Evolutionary conservation across 2,329 filamentous ascomycete genomes (phyloP).

Genomic region (Sphaerulina populicola): DNA sequence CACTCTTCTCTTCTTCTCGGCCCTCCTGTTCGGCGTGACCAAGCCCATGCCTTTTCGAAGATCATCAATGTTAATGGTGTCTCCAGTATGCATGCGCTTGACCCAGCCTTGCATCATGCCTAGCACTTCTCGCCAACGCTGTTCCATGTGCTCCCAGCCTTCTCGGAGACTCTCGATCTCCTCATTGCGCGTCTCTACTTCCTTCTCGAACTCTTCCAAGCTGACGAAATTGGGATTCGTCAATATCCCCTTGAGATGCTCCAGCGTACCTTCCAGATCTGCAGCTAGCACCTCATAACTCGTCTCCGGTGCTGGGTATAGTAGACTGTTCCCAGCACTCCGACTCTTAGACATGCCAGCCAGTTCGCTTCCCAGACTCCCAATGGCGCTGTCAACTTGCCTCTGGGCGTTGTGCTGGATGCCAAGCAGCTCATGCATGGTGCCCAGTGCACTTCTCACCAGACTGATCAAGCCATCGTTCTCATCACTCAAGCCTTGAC

Average conservation of each 20-base stretch:
- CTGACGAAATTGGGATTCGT: constrained; percentile 96
- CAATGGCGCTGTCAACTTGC: constrained; percentile 28
- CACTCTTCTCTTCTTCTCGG: constrained; percentile 5
- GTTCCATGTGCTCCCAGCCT: constrained; percentile 91
- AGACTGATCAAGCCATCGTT: constrained; percentile 74
- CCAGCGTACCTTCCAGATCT: constrained; percentile 69
- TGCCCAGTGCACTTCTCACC: constrained; percentile 61
- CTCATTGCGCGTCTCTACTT: constrained; percentile 84
- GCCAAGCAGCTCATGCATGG: constrained; percentile 57
- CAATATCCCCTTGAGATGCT: constrained; percentile 72
- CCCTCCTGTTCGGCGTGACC: constrained; percentile 32
- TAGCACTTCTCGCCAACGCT: constrained; percentile 80
- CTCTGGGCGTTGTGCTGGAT: constrained; percentile 35
- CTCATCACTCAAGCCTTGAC: constrained; percentile 77
- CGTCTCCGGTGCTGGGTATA: constrained; percentile 44
- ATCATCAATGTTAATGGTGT: constrained; percentile 56
- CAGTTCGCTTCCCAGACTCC: constrained; percentile 25
- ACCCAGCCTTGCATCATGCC: constrained; percentile 89
- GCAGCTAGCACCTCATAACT: constrained; percentile 60
- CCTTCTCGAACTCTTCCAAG: constrained; percentile 86
- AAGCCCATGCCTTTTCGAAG: constrained; percentile 55
- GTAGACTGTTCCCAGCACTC: constrained; percentile 22
- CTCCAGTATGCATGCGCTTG: constrained; percentile 65
- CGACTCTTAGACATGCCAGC: constrained; percentile 18
- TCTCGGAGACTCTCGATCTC: constrained; percentile 76